phyloP scores from a whole-genome alignment of 1,284 basidiomycete genomes.

The Serendipita sp. region DNA sequence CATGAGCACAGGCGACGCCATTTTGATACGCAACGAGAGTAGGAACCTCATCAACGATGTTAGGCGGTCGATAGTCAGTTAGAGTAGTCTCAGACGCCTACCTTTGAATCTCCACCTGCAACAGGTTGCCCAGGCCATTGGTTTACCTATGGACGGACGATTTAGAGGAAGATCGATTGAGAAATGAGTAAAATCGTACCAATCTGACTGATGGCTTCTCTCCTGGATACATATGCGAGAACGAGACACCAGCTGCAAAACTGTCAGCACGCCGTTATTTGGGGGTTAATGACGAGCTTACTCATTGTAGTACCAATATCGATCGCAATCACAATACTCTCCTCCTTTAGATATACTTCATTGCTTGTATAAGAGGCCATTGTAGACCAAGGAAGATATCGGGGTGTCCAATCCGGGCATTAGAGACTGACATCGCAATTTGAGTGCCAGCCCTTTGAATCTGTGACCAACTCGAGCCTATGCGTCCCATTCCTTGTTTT shows the following conservation, averaged over 20 bases:
- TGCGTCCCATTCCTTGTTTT: too few relatives aligned
- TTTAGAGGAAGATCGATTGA: background rate
- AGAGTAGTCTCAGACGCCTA: background rate
- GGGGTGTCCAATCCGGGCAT: too few relatives aligned
- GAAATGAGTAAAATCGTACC: background rate
- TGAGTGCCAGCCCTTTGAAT: too few relatives aligned
- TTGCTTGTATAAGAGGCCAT: background rate
- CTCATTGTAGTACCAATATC: conserved; percentile 7
- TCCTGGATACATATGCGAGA: background rate
- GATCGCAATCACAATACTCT: conserved; percentile 5
- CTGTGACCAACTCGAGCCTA: too few relatives aligned
- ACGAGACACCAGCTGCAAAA: background rate
- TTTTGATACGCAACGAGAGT: background rate
- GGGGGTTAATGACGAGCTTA: background rate
- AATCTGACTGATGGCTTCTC: background rate
- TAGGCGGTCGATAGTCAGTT: background rate
- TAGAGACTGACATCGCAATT: too few relatives aligned
- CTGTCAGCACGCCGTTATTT: background rate
- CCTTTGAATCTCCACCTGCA: background rate
- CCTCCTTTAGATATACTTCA: background rate
- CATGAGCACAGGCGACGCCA: background rate
- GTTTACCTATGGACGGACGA: background rate
- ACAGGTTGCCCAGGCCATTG: conserved; percentile 1
- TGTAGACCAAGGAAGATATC: background rate
- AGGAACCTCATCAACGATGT: background rate